phyloP scores from a whole-genome alignment of 2,329 filamentous ascomycete species.

The Diplocarpon mali region DNA sequence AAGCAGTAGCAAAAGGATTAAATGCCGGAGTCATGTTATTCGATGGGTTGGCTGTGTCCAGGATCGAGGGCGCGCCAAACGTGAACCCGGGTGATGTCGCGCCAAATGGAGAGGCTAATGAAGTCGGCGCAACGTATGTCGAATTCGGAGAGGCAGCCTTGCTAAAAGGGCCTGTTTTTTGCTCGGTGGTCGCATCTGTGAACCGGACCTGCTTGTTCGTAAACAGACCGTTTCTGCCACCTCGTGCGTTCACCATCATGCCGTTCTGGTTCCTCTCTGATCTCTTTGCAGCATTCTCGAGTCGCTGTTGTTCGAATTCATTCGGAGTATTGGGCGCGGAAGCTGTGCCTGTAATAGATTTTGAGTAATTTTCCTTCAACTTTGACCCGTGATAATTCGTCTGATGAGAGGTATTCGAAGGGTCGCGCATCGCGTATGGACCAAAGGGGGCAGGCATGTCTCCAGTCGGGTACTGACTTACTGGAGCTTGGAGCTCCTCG shows the following conservation, averaged over 20 bases:
- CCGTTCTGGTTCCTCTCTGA: constrained; percentile 18
- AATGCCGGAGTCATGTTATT: not conserved
- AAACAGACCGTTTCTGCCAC: constrained; percentile 13
- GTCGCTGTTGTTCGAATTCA: constrained; percentile 24
- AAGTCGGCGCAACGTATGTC: constrained; percentile 10
- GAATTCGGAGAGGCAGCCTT: constrained; percentile 5
- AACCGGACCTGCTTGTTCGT: constrained; percentile 23
- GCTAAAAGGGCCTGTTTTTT: constrained; percentile 4
- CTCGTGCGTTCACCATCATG: constrained; percentile 13
- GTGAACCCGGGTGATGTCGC: not conserved
- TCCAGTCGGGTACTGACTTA: constrained; percentile 15
- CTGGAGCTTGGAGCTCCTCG: constrained; percentile 27
- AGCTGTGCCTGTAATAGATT: constrained; percentile 11
- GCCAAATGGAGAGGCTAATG: constrained; percentile 9
- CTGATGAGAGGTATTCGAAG: constrained; percentile 8
- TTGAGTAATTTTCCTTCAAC: constrained; percentile 14
- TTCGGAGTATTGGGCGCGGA: constrained; percentile 11
- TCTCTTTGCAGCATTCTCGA: constrained; percentile 27
- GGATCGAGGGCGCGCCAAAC: not conserved
- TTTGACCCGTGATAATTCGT: constrained; percentile 8
- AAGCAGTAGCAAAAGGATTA: constrained; percentile 12
- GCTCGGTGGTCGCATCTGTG: constrained; percentile 10
- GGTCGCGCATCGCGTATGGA: constrained; percentile 9
- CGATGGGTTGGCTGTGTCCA: not conserved
- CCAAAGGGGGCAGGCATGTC: constrained; percentile 8